Evolutionary conservation across 2,329 filamentous ascomycete species (phyloP).

Genomic region (Nothophaeocryptopus gaeumannii): DNA sequence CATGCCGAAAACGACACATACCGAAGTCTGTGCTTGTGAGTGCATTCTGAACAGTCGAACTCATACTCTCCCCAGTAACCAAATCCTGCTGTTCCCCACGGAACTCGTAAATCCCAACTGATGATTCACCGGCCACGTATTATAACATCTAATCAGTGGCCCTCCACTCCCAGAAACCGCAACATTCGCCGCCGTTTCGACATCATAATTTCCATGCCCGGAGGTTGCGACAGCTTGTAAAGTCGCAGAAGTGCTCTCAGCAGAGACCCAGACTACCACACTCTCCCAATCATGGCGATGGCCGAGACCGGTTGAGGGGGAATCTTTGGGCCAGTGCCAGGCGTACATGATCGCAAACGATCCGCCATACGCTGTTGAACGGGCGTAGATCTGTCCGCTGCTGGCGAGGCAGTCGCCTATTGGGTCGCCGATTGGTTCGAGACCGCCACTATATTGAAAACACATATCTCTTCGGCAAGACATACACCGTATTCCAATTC

Average conservation of each 20-base stretch:
- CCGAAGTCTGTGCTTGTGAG: constrained; percentile 49
- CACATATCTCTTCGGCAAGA: too few relatives aligned
- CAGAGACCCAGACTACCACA: constrained; percentile 52
- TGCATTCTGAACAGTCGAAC: constrained; percentile 41
- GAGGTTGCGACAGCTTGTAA: constrained; percentile 53
- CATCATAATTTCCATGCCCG: constrained; percentile 51
- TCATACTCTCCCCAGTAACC: constrained; percentile 52
- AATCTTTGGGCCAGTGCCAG: constrained; percentile 54
- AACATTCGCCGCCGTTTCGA: constrained; percentile 42
- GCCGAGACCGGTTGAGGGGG: constrained; percentile 42
- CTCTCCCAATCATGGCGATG: constrained; percentile 59
- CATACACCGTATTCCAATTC: constrained; percentile 55
- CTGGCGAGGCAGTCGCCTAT: constrained; percentile 43
- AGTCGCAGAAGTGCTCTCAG: constrained; percentile 40
- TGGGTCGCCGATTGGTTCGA: constrained; percentile 40
- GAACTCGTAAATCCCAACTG: constrained; percentile 43
- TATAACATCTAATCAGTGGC: constrained; percentile 50
- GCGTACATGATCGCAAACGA: constrained; percentile 52
- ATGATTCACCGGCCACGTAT: constrained; percentile 49
- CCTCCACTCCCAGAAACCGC: constrained; percentile 43
- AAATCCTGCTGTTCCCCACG: constrained; percentile 39
- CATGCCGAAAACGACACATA: too few relatives aligned
- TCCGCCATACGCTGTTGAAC: constrained; percentile 41
- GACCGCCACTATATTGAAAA: constrained; percentile 48
- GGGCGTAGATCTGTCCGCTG: constrained; percentile 53